Evolutionary conservation across 78 protist genomes (phyloP), one percentile per base, ranked within the genome.

Genomic region (Dictyostelium citrinum): DNA sequence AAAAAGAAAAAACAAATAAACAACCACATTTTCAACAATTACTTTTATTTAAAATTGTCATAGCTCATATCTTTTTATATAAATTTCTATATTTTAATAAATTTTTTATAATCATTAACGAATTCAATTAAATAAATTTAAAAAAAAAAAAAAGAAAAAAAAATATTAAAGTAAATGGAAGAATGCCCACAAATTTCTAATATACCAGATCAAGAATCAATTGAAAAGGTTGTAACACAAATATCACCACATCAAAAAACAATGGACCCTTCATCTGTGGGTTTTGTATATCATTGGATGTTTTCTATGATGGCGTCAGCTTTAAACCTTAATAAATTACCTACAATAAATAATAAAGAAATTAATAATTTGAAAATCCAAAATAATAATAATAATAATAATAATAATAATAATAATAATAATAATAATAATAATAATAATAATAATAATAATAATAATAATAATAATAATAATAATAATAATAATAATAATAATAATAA

Each of bases 221-320:
- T 74, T 58, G 83, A 74, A 14, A 78, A 84, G 29, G 81, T 51
- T 35, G 33, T 81, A 35, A 35, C 85, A 49, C 41, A 45, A 10
- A 58, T 80, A 35, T 49, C 84, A 33, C 77, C 77, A 3, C 77
- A 70, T 55, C 84, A 76, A 67, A 88, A 88, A 68, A n/a, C 93
- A 31, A 76, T 88, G 49, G 93, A 88, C 14, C 84, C 84, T 35
- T 75, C 90, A 12, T 86, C 93, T 24, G 55, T 88, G 81, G 81
- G 71, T n/a, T 79, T 88, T 49, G 85, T 88, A 5, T 88, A 88
- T 78, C 82, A 82, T 64, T 88, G 93, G 93, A 88, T 88, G 93
- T 61, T 88, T 78, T 88, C 93, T 17, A 58, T 88, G 9, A 88
- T 88, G 76, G 85, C 93, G 41, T 75, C 85, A 67, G 93, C 81